Base-by-base conservation (phyloP, 352 stramenopile genomes). In the Globisporangium yorkense region DNA sequence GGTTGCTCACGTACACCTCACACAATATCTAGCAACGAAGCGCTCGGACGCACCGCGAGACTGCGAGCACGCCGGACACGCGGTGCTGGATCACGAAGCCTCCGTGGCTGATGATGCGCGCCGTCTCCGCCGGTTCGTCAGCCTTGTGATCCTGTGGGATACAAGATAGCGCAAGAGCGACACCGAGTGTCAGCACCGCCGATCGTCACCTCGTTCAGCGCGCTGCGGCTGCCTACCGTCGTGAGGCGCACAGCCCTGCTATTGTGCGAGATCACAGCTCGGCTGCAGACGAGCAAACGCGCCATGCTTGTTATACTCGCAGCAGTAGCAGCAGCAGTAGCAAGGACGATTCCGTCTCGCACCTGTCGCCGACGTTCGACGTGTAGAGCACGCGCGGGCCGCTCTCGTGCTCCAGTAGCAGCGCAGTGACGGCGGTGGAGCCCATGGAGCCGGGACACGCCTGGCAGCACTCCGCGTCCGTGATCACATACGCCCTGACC, bases 301-400 rank as follows among this genome's bases (percentile, higher is more conserved):
- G 8, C 33, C 33, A 39, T 9, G 33, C 33, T 39, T 9, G 33
- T 39, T 12, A 39, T 10, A 8, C 8, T 9, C 8, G 8, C 33
- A 39, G 33, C 33, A 39, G 7, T 9, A 13, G 7, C 33, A 12
- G 0, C 7, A 8, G 8, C 12, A 12, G 1, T 39, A 8, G 33
- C 33, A 39, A 3, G 8, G 0, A 39, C 33, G 33, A 39, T 27
- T 2, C 33, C 8, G 9, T 9, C 8, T 8, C 8, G 49, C 29
- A 92, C 81, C 81, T 93, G 66, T 94, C 81, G 40, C 81, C 84
- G 51, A 86, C 76, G 61, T 94, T 94, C 20, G 77, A 67, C 5
- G 74, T 68, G 46, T 88, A 88, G 2, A 92, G 70, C 24, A 60
- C 69, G 18, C 24, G 60, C 71, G 18, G 45, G 74, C n/a, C 59